Percentiles rank a stretch among this genome's conserved stretches.
Evolutionary conservation across 2,329 filamentous ascomycete genomes (phyloP).

Genomic region (Colletotrichum liriopes): DNA sequence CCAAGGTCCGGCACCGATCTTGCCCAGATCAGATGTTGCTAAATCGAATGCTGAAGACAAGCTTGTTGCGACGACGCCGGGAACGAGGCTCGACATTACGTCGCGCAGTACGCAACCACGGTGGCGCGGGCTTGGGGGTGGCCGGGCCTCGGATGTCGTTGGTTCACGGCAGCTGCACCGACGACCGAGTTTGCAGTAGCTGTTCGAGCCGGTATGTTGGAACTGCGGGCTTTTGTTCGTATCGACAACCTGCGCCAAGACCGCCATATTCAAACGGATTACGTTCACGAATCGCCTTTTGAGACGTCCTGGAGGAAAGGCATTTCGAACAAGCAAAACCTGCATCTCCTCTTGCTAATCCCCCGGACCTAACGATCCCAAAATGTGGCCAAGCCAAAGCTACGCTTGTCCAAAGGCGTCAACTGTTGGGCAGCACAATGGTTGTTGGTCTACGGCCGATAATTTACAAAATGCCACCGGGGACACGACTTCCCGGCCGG

Average conservation of each 20-base stretch:
- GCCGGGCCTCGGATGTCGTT: background rate
- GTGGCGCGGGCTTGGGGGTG: constrained; percentile 16
- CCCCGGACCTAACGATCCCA: too few relatives aligned
- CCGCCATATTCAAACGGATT: background rate
- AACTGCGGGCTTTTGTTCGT: background rate
- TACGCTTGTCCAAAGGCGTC: background rate
- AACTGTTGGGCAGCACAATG: background rate
- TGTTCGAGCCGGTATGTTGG: background rate
- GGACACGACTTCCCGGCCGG: background rate
- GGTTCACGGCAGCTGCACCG: constrained; percentile 1
- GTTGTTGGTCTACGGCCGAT: background rate
- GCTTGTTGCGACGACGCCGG: constrained; percentile 30
- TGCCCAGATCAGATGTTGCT: constrained; percentile 4
- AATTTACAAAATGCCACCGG: background rate
- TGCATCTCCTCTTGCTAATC: too few relatives aligned
- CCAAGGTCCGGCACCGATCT: background rate
- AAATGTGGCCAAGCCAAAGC: background rate
- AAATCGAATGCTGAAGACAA: background rate
- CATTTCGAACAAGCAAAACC: too few relatives aligned
- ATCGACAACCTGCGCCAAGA: background rate
- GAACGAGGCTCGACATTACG: constrained; percentile 5
- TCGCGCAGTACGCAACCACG: constrained; percentile 6
- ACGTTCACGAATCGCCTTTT: background rate
- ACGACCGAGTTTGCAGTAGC: background rate
- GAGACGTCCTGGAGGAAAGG: background rate